Percentiles rank a stretch among this genome's conserved stretches.
phyloP scores from a whole-genome alignment of 352 stramenopile species.

The Globisporangium paroecandrum region DNA sequence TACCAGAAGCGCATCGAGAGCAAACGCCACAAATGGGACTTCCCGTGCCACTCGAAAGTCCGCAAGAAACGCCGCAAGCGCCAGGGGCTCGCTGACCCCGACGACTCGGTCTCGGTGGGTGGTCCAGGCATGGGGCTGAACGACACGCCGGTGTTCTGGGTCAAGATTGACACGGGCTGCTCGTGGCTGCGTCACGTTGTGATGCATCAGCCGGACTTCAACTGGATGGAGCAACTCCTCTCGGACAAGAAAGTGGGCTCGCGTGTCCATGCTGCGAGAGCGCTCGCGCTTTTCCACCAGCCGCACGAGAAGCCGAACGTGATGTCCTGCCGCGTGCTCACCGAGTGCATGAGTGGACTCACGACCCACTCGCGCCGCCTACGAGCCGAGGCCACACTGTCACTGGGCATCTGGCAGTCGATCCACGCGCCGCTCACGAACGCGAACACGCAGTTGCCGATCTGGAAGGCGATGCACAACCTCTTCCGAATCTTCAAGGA shows the following conservation, averaged over 20 bases:
- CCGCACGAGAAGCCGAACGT: constrained; percentile 84
- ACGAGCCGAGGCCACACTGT: constrained; percentile 68
- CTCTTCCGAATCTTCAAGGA: constrained; percentile 88
- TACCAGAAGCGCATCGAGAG: constrained; percentile 82
- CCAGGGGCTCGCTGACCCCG: constrained; percentile 70
- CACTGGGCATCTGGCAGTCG: constrained; percentile 81
- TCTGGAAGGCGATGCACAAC: constrained; percentile 87
- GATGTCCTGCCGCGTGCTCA: constrained; percentile 82
- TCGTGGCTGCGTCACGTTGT: constrained; percentile 79
- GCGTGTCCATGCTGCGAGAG: constrained; percentile 72
- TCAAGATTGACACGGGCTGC: constrained; percentile 80
- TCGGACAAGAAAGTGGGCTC: constrained; percentile 83
- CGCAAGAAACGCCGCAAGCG: constrained; percentile 84
- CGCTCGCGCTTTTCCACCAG: constrained; percentile 71
- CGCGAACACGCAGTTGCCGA: constrained; percentile 72
- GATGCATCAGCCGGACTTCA: constrained; percentile 86
- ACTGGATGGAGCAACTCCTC: constrained; percentile 86
- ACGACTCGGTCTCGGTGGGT: constrained; percentile 75
- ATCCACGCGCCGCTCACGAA: constrained; percentile 82
- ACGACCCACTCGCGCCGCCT: constrained; percentile 77
- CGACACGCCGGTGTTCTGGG: constrained; percentile 84
- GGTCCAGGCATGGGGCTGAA: constrained; percentile 82
- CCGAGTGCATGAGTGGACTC: constrained; percentile 81
- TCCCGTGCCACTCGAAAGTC: constrained; percentile 82
- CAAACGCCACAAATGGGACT: constrained; percentile 85